phyloP scores from a whole-genome alignment of 257 asterid species.

The Solanum piurae region DNA sequence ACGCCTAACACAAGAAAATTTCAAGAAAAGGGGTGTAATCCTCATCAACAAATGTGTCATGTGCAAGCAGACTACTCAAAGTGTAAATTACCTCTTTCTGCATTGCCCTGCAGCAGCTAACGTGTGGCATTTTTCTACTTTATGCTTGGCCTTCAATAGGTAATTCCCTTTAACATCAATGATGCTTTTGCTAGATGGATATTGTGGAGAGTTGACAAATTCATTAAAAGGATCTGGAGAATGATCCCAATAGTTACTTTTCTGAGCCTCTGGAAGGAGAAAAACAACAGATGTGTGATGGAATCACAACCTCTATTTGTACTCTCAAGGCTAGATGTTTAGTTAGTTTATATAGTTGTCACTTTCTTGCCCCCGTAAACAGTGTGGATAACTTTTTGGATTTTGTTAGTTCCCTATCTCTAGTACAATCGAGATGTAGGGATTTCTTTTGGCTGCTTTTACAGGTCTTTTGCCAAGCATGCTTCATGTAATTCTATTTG shows the following conservation, averaged over 20 bases:
- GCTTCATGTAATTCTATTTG: background rate
- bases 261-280: background rate
- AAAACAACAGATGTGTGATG: background rate
- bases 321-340: background rate
- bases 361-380: background rate
- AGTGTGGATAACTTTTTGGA: background rate
- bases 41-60: background rate
- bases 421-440: background rate
- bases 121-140: background rate
- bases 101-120: background rate
- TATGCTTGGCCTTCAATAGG: background rate
- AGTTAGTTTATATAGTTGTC: background rate
- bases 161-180: background rate
- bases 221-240: background rate
- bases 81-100: background rate
- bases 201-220: background rate
- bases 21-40: background rate
- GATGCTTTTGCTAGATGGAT: background rate
- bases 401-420: background rate
- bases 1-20: background rate
- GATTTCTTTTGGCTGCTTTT: background rate
- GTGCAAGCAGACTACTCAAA: background rate
- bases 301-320: background rate
- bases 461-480: background rate
- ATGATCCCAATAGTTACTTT: background rate